Evolutionary conservation across 2,329 filamentous ascomycete species (phyloP).

Genomic region (Fusarium mundagurra): DNA sequence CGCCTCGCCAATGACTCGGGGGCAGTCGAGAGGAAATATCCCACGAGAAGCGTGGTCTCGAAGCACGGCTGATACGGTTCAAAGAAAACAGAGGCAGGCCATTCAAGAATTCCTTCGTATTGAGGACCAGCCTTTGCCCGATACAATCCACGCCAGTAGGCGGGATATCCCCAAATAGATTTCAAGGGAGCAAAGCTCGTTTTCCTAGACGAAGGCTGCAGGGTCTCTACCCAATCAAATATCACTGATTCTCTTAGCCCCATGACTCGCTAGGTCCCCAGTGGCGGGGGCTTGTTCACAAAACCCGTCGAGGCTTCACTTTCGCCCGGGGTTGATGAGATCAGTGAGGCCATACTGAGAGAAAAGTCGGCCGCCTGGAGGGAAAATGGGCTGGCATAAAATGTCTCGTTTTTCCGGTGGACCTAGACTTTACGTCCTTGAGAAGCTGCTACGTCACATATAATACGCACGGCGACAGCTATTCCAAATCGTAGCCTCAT

Average conservation of each 20-base stretch:
- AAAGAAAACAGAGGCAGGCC: constrained; percentile 36
- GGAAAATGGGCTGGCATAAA: constrained; percentile 18
- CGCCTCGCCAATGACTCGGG: constrained; percentile 34
- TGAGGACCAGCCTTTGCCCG: constrained; percentile 42
- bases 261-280: constrained; percentile 43
- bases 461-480: constrained; percentile 27
- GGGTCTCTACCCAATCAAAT: constrained; percentile 38
- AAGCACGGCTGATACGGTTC: constrained; percentile 37
- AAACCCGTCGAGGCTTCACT: constrained; percentile 29
- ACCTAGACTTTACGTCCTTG: constrained; percentile 11
- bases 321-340: constrained; percentile 24
- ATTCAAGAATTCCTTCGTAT: constrained; percentile 43
- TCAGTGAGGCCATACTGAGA: constrained; percentile 43
- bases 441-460: constrained; percentile 37
- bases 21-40: constrained; percentile 42
- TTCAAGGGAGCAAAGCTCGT: constrained; percentile 43
- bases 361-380: constrained; percentile 29
- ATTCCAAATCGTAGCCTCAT: constrained; percentile 28
- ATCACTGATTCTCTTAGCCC: constrained; percentile 31
- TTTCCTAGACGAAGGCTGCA: constrained; percentile 43
- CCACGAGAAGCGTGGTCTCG: constrained; percentile 32
- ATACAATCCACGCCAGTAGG: constrained; percentile 41
- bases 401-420: constrained; percentile 9
- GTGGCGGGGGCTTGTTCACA: constrained; percentile 39
- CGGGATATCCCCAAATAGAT: constrained; percentile 44